These are phyloP conservation scores for Rhizopogon rudus DNA, from an alignment of 768 basidiomycete genomes.

Conservation along the genomic window DNA sequence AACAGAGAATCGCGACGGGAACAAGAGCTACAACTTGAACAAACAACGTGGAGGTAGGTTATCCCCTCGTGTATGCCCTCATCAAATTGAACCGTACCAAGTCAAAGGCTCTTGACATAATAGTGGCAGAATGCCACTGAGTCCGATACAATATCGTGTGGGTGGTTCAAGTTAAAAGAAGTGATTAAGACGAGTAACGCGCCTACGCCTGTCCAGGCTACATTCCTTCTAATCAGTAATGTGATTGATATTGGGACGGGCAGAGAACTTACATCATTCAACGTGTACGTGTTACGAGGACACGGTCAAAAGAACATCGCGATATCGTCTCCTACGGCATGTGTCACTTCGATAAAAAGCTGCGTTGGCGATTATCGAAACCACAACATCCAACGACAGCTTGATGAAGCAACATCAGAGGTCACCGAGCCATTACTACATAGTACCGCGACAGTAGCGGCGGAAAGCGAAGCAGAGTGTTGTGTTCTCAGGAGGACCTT, in stretches of 20 bases:
- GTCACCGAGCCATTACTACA: too few species aligned
- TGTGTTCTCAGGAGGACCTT: too few species aligned
- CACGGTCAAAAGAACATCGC: neutral
- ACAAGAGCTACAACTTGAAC: neutral
- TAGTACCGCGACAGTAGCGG: too few species aligned
- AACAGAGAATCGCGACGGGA: too few species aligned
- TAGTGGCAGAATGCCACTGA: neutral
- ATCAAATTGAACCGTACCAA: conserved; percentile 11
- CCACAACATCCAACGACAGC: too few species aligned
- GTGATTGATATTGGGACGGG: conserved; percentile 31
- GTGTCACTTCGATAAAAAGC: too few species aligned
- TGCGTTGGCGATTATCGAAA: too few species aligned
- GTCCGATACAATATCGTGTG: neutral
- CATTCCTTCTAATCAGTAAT: conserved; percentile 32
- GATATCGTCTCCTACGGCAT: too few species aligned
- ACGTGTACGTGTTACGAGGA: conserved; percentile 33
- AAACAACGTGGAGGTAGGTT: conserved; percentile 15
- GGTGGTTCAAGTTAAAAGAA: neutral
- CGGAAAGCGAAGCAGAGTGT: too few species aligned
- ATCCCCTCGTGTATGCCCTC: conserved; percentile 7
- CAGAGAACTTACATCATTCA: conserved; percentile 31
- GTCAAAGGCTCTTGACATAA: neutral
- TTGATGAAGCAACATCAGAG: too few species aligned
- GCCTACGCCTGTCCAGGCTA: conserved; percentile 36
- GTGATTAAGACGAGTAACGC: conserved; percentile 8